Percentiles rank a stretch among this genome's conserved stretches.
These are phyloP conservation scores for Neotropicomus parvogracilis DNA, from an alignment of 1,284 basidiomycete genomes.

Conservation along the genomic window DNA sequence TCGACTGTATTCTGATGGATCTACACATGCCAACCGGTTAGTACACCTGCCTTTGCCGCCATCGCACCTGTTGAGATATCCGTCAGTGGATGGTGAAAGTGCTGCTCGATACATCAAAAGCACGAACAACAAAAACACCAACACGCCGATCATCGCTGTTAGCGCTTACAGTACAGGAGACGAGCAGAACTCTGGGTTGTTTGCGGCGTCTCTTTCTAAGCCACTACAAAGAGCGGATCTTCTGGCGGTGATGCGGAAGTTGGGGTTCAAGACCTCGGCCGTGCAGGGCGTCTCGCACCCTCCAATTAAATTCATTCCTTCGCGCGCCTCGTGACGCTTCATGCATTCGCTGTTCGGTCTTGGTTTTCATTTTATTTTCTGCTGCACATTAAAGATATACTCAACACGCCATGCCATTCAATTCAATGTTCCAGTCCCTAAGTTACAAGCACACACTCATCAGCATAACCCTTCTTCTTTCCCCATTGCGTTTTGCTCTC, in stretches of 20 bases:
- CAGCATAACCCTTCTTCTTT: constrained; percentile 30
- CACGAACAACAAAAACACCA: constrained; percentile 88
- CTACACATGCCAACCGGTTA: constrained; percentile 84
- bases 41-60: constrained; percentile 31
- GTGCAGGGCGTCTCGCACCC: constrained; percentile 49
- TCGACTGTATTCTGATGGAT: constrained; percentile 88
- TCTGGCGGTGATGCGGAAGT: constrained; percentile 72
- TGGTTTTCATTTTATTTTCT: constrained; percentile 33
- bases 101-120: constrained; percentile 92
- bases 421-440: constrained; percentile 11
- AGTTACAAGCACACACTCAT: constrained; percentile 33
- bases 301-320: constrained; percentile 48
- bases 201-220: constrained; percentile 83
- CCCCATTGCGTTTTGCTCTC: constrained; percentile 28
- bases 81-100: constrained; percentile 82
- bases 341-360: constrained; percentile 24
- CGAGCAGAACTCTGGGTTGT: constrained; percentile 73
- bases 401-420: constrained; percentile 32
- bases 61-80: constrained; percentile 6
- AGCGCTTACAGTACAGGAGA: constrained; percentile 78
- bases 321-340: constrained; percentile 33
- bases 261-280: constrained; percentile 88
- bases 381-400: constrained; percentile 33
- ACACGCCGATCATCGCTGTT: constrained; percentile 89
- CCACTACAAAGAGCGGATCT: constrained; percentile 86